phyloP scores from a whole-genome alignment of 2,329 filamentous ascomycete genomes.

The Aspergillus caelatus region DNA sequence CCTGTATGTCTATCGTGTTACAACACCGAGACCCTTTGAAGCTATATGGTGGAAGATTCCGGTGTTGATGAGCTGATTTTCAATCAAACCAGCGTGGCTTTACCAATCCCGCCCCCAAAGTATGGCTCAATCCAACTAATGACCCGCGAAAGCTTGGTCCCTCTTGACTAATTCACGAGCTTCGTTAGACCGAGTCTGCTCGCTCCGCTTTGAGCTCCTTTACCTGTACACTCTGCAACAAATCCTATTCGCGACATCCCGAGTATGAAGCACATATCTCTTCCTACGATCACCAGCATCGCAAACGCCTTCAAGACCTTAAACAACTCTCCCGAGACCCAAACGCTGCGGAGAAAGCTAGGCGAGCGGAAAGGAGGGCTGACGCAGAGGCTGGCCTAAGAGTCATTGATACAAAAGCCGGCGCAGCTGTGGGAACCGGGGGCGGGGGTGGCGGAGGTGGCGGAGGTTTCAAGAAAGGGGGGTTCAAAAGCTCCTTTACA shows the following conservation, averaged over 20 bases:
- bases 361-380: conserved; percentile 46
- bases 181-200: conserved; percentile 59
- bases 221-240: conserved; percentile 84
- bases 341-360: conserved; percentile 47
- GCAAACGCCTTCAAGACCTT: conserved; percentile 62
- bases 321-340: conserved; percentile 50
- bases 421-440: conserved; percentile 19
- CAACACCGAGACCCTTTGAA: background rate
- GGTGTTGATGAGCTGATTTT: background rate
- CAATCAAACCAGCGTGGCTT: conserved; percentile 45
- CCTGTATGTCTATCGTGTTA: conserved; percentile 31
- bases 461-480: conserved; percentile 73
- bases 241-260: conserved; percentile 92
- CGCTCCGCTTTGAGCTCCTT: conserved; percentile 79
- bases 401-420: conserved; percentile 37
- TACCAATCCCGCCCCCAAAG: conserved; percentile 52
- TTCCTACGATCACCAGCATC: conserved; percentile 94
- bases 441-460: conserved; percentile 33
- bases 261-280: conserved; percentile 94
- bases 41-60: background rate
- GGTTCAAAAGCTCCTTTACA: conserved; percentile 77
- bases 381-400: conserved; percentile 45
- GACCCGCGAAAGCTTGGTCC: background rate
- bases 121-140: conserved; percentile 19
- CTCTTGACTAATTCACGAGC: background rate